Base-by-base conservation (phyloP, 2,329 filamentous ascomycete species). In the Pestalotiopsis sp. region DNA sequence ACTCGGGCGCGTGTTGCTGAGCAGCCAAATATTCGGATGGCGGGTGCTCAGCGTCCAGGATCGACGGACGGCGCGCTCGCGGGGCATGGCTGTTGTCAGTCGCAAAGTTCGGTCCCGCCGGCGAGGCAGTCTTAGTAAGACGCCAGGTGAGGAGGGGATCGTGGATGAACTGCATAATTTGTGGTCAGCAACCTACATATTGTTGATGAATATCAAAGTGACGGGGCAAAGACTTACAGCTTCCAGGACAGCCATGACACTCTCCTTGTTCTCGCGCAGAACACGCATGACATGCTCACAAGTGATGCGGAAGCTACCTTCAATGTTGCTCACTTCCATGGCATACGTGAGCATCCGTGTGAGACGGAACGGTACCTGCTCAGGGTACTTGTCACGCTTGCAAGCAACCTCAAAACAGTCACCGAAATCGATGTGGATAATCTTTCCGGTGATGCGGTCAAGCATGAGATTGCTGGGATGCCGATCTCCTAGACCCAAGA, bases 281-380 rank as follows among this genome's bases (percentile, higher is more conserved):
- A 99, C 95, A 70, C 96, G 90, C 96, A 99, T 99, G 64, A 98
- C 95, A 75, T 97, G 95, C 82, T 99, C 97, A 75, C 95, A 99
- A 5, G 96, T 98, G 68, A 97, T 98, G 70, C 97, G 91, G 86
- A 97, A 99, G 81, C 94, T 97, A 75, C 96, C 96, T 81, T 99
- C 96, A 73, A 99, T 99, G 78, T 99, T 99, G 87, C 95, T 98
- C 68, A 99, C 96, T 83, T 99, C 96, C 96, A 99, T 99, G 25
- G 97, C 97, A 78, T 98, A 99, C 0, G 97, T 99, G 82, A 99
- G 89, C 96, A 99, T 99, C 73, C 96, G 90, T 2, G 96, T 99
- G 62, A 99, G 86, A 68, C 97, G 92, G 93, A 99, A 99, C 0
- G 96, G 97, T 69, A 99, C 96, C 66, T 95, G 88, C 82, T 99